Base-by-base conservation (phyloP, 208 protist species). In the Sergeia podlipaevii region DNA sequence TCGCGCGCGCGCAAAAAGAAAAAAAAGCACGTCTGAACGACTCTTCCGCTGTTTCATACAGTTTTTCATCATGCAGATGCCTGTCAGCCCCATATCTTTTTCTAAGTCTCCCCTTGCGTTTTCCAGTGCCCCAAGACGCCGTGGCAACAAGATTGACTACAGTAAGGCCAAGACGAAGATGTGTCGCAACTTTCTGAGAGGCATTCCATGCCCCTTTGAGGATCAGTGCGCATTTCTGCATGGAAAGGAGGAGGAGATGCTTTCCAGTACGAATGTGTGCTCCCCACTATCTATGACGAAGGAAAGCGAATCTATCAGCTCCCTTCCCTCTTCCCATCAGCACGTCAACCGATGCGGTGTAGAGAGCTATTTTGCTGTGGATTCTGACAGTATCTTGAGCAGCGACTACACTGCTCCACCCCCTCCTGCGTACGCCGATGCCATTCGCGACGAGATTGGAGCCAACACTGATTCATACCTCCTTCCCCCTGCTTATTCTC, bases 151-250 rank as follows among this genome's bases (percentile, higher is more conserved):
- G 53, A 89, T 93, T 15, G 89, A 93, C 60, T 70, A 73, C 60
- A 74, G 59, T 55, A 96, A 96, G 72, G 87, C 78, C 60, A 87
- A 88, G 63, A 93, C 86, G 21, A 90, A 88, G 62, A 58, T 82
- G 66, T 96, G 89, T 77, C 80, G 84, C 70, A 85, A 93, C 77
- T 96, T 71, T 57, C 28, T 72, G 11, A 58, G 75, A 37, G 80
- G 85, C 20, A 18, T 75, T 8, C 51, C 56, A 24, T 96, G 89
- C 70, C 77, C 80, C 2, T 96, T 92, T 48, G 85, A 79, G 17
- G 75, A 88, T 23, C 69, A 64, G 47, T 96, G 89, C 58, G 89
- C 84, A 51, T 96, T 96, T 54, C 89, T 85, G 4, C 89, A 96
- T 66, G 85, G 78, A 24, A 74, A 81, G 32, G 49, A 69, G 4